Base-by-base conservation (phyloP, 257 asterid genomes). In the Cordia subcordata region DNA sequence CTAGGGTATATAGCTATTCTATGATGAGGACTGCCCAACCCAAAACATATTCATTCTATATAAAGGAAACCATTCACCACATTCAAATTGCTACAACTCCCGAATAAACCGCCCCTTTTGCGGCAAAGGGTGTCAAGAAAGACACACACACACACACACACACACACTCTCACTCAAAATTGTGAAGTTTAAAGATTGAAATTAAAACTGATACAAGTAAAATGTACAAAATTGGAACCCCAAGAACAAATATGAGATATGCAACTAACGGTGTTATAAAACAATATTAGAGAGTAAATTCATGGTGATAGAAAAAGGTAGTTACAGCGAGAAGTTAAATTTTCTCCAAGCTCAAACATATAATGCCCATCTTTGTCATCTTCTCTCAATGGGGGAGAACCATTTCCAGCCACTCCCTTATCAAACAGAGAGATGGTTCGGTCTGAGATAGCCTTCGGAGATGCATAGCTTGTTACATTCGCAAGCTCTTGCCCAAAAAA, bases 281-380 rank as follows among this genome's bases (percentile, higher is more conserved):
- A 64, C 63, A 23, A 62, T 11, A 40, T n/a, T n/a, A n/a, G n/a
- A 68, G 53, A 18, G 22, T 22, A 80, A 68, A 35, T 66, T 42
- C 66, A 39, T 49, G 58, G 66, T 74, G 67, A 65, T 82, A 58
- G 84, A 60, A 68, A 73, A 64, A 75, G 82, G 83, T 84, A 73
- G 71, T 91, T 92, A 92, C 98, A 92, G 86, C 98, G 94, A 58
- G 93, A 64, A 23, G 98, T 92, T 75, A 92, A 76, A 88, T 92
- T 82, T 47, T 92, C 96, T 80, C 98, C 98, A 73, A 84, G 91
- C 88, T 84, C 91, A 85, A 88, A 92, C 71, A 80, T 68, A 84
- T 82, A 92, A 86, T 92, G 98, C 47, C 96, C 98, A 75, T 92
- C 98, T 79, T 84, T 86, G 89, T 92, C 96, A 71, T 89, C 94